These are phyloP conservation scores for Tylopilus subfusipes DNA, from an alignment of 768 basidiomycete genomes.

Conservation along the genomic window DNA sequence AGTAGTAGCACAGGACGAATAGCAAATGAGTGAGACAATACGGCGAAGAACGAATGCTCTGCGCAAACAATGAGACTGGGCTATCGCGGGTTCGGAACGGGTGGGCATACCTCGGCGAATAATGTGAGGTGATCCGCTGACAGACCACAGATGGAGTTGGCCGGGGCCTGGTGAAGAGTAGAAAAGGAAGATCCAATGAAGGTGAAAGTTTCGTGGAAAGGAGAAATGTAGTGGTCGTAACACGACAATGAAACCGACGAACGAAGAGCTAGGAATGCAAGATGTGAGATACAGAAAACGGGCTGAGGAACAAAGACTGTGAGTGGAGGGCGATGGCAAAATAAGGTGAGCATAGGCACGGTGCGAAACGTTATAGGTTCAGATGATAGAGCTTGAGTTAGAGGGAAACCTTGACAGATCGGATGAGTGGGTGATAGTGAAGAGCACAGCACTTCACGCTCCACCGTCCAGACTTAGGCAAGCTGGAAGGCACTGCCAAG, in stretches of 20 bases:
- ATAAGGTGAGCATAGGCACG: not conserved
- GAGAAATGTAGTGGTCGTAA: not conserved
- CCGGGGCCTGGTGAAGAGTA: not conserved
- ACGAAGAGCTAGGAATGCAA: slow-evolving; percentile 4
- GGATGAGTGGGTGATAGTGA: not conserved
- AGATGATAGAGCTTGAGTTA: not conserved
- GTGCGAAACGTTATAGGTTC: not conserved
- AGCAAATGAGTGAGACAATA: slow-evolving; percentile 5
- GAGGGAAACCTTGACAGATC: not conserved
- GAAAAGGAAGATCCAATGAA: not conserved
- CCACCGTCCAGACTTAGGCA: slow-evolving; percentile 32
- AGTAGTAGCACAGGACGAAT: not conserved
- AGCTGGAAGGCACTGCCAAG: slow-evolving; percentile 76
- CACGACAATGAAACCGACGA: not conserved
- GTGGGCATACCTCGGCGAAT: slow-evolving; percentile 14
- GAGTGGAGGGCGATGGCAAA: not conserved
- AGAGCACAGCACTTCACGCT: slow-evolving; percentile 5
- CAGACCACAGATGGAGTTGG: not conserved
- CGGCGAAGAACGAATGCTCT: slow-evolving; percentile 2
- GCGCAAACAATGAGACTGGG: not conserved
- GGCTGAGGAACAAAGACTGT: slow-evolving; percentile 2
- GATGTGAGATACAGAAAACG: not conserved
- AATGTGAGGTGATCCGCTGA: slow-evolving; percentile 3
- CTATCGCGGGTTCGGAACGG: not conserved
- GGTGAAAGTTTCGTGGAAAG: not conserved